A percentile compares a stretch with the other conserved stretches of the same genome.
Conservation (phyloP, 495 filamentous ascomycete genomes). For the Aspergillus wentii region DNA sequence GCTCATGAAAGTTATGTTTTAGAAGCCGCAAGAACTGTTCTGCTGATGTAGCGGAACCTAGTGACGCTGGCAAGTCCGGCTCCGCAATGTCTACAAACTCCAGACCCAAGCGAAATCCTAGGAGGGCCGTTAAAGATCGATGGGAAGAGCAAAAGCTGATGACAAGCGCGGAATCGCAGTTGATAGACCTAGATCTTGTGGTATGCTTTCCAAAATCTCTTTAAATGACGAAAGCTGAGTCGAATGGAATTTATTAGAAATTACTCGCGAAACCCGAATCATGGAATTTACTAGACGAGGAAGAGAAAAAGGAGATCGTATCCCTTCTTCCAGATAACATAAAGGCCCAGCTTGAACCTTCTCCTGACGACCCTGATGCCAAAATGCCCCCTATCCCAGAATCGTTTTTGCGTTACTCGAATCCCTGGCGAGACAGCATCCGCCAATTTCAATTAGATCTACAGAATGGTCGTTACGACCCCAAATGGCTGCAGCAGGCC, state of each 20-base stretch:
- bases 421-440: constrained; percentile 43
- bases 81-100: constrained; percentile 15
- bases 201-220: constrained; percentile 43
- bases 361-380: constrained; percentile 21
- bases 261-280: constrained; percentile 51
- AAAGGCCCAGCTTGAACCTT: constrained; percentile 30
- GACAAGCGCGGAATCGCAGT: constrained; percentile 49
- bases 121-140: constrained; percentile 26
- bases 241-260: constrained; percentile 32
- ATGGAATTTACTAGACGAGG: constrained; percentile 52
- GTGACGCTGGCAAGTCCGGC: constrained; percentile 13
- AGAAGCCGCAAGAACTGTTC: constrained; percentile 11
- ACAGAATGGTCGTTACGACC: constrained; percentile 54
- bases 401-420: constrained; percentile 45
- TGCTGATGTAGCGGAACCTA: constrained; percentile 20
- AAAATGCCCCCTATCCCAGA: constrained; percentile 37
- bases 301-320: constrained; percentile 52
- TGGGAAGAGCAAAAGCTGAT: constrained; percentile 49
- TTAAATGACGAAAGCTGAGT: constrained; percentile 5
- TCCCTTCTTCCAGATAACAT: constrained; percentile 50
- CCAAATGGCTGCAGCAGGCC: constrained; percentile 63
- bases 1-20: constrained; percentile 12
- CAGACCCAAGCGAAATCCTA: constrained; percentile 29
- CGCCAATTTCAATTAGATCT: constrained; percentile 59
- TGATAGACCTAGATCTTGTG: constrained; percentile 52